phyloP scores from a whole-genome alignment of 163 green algal species.

The Chlamydomonas reinhardtii region DNA sequence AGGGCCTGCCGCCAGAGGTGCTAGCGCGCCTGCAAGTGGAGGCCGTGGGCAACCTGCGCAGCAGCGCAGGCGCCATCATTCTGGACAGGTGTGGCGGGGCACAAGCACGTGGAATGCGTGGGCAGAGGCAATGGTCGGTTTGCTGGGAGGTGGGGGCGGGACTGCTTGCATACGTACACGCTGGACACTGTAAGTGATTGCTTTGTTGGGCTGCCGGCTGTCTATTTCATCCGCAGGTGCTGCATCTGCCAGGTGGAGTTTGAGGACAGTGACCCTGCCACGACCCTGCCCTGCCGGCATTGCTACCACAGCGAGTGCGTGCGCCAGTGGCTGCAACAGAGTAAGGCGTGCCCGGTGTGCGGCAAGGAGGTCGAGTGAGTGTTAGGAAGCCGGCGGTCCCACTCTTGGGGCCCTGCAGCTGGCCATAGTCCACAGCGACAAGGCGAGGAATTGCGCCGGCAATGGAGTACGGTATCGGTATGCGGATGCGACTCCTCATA shows the following conservation, averaged over 20 bases:
- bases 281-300: conserved; percentile 55
- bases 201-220: background rate
- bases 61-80: background rate
- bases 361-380: conserved; percentile 43
- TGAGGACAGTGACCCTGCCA: conserved; percentile 48
- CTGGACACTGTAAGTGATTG: background rate
- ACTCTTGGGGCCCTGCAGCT: no score
- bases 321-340: conserved; percentile 57
- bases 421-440: no score
- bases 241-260: conserved; percentile 63
- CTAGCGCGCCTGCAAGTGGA: conserved; percentile 24
- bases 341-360: conserved; percentile 59
- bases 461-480: no score
- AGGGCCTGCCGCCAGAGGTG: conserved; percentile 21
- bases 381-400: no score
- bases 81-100: background rate
- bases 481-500: no score
- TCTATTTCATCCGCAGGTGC: conserved; percentile 4
- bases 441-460: no score
- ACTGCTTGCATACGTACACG: no score
- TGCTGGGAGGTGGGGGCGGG: no score
- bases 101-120: background rate
- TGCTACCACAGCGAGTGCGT: conserved; percentile 60
- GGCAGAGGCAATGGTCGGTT: background rate
- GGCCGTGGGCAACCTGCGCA: background rate